Base-by-base conservation (phyloP, 441 rosid genomes). In the Erodium texanum region DNA sequence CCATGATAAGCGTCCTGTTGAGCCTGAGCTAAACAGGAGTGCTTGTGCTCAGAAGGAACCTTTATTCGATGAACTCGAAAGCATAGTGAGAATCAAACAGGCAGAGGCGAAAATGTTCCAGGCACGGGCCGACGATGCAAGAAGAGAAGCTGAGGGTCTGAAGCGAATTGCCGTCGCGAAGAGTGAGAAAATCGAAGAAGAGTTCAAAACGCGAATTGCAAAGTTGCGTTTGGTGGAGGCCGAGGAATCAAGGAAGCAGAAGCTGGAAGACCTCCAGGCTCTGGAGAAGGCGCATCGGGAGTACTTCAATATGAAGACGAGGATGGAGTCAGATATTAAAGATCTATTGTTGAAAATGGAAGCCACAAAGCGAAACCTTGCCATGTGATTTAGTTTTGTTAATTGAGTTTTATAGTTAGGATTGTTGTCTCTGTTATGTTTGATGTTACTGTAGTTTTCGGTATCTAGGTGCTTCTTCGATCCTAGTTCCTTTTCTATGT, bases 101-200 rank as follows among this genome's bases (percentile, higher is more conserved):
- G 99, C 90, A 34, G 99, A 94, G 78, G 96, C 94, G 8, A 83
- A 82, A 66, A 93, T 93, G 99, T 93, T 89, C 73, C 97, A 93
- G 75, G 77, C 82, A 3, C 89, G 86, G 52, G 93, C 96, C 12
- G 96, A 93, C 75, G 96, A 88, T 32, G 99, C 97, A 62, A 83
- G 91, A 79, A 88, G 87, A 80, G 96, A 89, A 34, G 89, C 96
- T 0, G 99, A 94, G 76, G 88, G 93, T 65, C 76, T 94, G 86
- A 91, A 82, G 75, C 89, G 87, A 65, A 89, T 92, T 63, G 94
- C 89, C 3, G 48, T 80, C n/a, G 84, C 90, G 0, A 94, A 94
- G 84, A 86, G 75, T 34, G 96, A 86, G 64, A 87, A 83, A 79
- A 77, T 88, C 36, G 96, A 92, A 66, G 97, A 86, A 75, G 98